Percentiles rank a stretch among this genome's conserved stretches.
Conservation (phyloP, 1,284 basidiomycete genomes). For the Sporisorium exsertum region DNA sequence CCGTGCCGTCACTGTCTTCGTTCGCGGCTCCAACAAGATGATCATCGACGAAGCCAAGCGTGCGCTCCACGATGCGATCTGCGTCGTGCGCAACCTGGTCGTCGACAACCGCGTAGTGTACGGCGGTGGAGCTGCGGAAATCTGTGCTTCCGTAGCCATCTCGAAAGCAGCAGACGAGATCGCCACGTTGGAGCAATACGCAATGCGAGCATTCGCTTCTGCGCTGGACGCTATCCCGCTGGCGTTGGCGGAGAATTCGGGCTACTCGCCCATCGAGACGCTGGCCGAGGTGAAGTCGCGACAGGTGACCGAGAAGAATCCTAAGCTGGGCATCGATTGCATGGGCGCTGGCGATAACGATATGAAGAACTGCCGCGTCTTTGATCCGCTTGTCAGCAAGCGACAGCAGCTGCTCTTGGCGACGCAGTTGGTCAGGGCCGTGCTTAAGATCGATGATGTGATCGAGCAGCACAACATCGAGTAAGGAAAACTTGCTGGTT, state of each 20-base stretch:
- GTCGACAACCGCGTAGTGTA: constrained; percentile 97
- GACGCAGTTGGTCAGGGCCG: constrained; percentile 80
- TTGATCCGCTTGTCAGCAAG: constrained; percentile 96
- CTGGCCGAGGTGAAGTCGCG: constrained; percentile 92
- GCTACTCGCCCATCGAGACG: constrained; percentile 94
- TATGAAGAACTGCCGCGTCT: constrained; percentile 97
- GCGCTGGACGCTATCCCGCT: constrained; percentile 93
- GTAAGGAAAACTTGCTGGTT: constrained; percentile 3
- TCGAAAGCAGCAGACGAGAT: constrained; percentile 94
- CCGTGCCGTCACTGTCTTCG: constrained; percentile 95
- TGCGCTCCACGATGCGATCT: constrained; percentile 95
- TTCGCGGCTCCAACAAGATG: constrained; percentile 99
- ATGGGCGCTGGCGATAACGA: constrained; percentile 79
- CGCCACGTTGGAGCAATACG: constrained; percentile 97
- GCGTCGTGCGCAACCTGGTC: constrained; percentile 94
- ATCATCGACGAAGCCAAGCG: constrained; percentile 95
- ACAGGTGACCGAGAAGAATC: constrained; percentile 88
- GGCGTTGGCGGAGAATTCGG: constrained; percentile 96
- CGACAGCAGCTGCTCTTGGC: constrained; percentile 95
- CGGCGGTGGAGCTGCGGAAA: constrained; percentile 96
- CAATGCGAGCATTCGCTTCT: constrained; percentile 96
- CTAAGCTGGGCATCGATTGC: constrained; percentile 93
- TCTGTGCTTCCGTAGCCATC: constrained; percentile 92
- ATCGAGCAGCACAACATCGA: constrained; percentile 64
- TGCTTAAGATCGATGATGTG: constrained; percentile 70